phyloP scores from a whole-genome alignment of 768 basidiomycete species.

The Pilatotrama ljubarskyi region DNA sequence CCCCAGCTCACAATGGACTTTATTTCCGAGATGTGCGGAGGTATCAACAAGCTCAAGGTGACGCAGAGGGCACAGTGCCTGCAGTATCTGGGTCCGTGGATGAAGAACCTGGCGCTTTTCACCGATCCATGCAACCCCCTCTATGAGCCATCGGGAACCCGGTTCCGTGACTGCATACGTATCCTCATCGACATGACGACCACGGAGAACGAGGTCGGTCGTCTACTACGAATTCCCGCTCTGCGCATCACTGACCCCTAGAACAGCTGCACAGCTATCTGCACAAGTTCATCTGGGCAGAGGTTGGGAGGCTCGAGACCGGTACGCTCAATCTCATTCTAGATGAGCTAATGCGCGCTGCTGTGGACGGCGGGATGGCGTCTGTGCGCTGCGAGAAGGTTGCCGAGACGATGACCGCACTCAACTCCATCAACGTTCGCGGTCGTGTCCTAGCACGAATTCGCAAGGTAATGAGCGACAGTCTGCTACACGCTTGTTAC shows the following conservation, averaged over 20 bases:
- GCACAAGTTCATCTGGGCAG: conserved; percentile 76
- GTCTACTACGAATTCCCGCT: neutral
- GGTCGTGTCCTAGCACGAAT: conserved; percentile 77
- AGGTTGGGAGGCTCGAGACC: conserved; percentile 69
- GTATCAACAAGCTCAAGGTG: conserved; percentile 51
- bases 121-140: conserved; percentile 66
- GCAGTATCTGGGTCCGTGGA: conserved; percentile 87
- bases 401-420: conserved; percentile 67
- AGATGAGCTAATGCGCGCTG: conserved; percentile 78
- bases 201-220: conserved; percentile 63
- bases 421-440: conserved; percentile 76
- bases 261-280: conserved; percentile 61
- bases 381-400: conserved; percentile 75
- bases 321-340: conserved; percentile 69
- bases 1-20: conserved; percentile 88
- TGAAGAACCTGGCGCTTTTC: conserved; percentile 74
- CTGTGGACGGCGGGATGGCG: conserved; percentile 81
- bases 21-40: conserved; percentile 76
- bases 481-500: neutral
- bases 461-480: conserved; percentile 55
- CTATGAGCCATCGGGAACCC: conserved; percentile 71
- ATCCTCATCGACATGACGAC: conserved; percentile 74
- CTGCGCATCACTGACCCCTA: neutral
- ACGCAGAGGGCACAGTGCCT: conserved; percentile 70
- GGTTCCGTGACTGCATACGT: conserved; percentile 81